Conservation (phyloP, 1,139 yeast species). For the Nakaseomyces delphensis region DNA sequence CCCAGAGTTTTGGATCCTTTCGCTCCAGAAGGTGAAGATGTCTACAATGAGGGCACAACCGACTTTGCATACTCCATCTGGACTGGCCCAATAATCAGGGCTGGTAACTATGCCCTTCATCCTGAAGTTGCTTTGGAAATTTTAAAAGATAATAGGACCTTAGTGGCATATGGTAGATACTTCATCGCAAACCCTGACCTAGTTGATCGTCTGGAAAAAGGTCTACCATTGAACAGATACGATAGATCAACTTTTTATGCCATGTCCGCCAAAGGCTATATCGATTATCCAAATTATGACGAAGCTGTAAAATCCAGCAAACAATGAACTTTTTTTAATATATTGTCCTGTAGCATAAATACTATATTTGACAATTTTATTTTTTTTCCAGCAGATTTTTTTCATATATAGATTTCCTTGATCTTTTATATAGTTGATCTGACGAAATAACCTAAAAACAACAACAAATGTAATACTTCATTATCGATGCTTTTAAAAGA, state of each 20-base stretch:
- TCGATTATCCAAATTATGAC: conserved; percentile 25
- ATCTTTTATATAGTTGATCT: too few relatives aligned
- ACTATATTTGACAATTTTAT: too few relatives aligned
- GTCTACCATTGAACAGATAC: conserved; percentile 19
- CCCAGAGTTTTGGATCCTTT: conserved; percentile 28
- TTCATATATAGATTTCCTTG: too few relatives aligned
- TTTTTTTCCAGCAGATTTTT: too few relatives aligned
- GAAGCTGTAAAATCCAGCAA: conserved; percentile 7
- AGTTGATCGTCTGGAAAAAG: conserved; percentile 34
- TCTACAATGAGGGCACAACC: conserved; percentile 15
- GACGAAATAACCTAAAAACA: too few relatives aligned
- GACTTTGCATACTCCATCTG: conserved; percentile 31
- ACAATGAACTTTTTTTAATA: not conserved
- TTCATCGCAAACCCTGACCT: conserved; percentile 46
- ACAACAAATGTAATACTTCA: too few relatives aligned
- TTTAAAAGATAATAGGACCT: conserved; percentile 32
- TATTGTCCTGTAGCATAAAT: too few relatives aligned
- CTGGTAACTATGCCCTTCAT: conserved; percentile 33
- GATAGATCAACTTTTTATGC: conserved; percentile 32
- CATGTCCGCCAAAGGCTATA: conserved; percentile 31
- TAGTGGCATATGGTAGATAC: conserved; percentile 41
- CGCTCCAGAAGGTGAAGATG: conserved; percentile 12
- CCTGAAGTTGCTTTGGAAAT: conserved; percentile 23
- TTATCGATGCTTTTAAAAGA: too few relatives aligned
- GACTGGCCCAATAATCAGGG: conserved; percentile 35